Percentiles rank a stretch among this genome's conserved stretches.
phyloP scores from a whole-genome alignment of 2,329 filamentous ascomycete genomes.

The Pestalotiopsis sp. region DNA sequence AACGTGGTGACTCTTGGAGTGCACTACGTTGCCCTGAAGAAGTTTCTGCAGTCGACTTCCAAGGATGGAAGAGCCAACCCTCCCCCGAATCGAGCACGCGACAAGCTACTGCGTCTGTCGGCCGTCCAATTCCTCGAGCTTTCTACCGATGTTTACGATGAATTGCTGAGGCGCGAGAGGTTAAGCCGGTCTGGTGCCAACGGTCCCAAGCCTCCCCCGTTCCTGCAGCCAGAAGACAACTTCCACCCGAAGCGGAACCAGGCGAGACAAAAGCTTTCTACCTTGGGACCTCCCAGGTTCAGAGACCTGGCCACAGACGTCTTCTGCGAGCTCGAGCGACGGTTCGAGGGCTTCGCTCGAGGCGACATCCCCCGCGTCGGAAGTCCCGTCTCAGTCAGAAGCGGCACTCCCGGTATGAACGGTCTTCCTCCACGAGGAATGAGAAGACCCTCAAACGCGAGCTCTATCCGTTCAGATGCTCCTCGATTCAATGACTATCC shows the following conservation, averaged over 20 bases:
- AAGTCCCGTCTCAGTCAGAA: constrained; percentile 69
- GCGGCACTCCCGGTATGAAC: constrained; percentile 62
- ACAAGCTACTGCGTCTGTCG: constrained; percentile 90
- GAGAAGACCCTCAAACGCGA: constrained; percentile 63
- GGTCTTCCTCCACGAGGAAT: constrained; percentile 53
- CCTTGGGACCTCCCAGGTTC: constrained; percentile 83
- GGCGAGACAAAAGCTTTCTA: constrained; percentile 92
- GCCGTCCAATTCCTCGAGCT: constrained; percentile 95
- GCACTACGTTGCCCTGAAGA: constrained; percentile 80
- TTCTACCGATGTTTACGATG: constrained; percentile 96
- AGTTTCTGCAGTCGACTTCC: constrained; percentile 70
- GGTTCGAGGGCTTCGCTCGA: constrained; percentile 80
- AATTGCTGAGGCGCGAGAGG: constrained; percentile 84
- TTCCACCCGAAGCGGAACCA: constrained; percentile 98
- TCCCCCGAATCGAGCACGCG: constrained; percentile 85
- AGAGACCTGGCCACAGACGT: constrained; percentile 93
- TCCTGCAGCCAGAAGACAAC: constrained; percentile 79
- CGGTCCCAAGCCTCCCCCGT: constrained; percentile 62
- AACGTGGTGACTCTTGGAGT: constrained; percentile 68
- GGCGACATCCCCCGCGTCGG: constrained; percentile 69
- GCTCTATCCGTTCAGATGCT: constrained; percentile 54
- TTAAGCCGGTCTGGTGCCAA: constrained; percentile 57
- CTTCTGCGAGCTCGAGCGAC: constrained; percentile 89
- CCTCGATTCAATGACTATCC: constrained; percentile 45
- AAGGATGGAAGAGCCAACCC: constrained; percentile 76